Evolutionary conservation across 805 yeast genomes (phyloP), one percentile per base, ranked within the genome.

Genomic region (Candida incommunis): DNA sequence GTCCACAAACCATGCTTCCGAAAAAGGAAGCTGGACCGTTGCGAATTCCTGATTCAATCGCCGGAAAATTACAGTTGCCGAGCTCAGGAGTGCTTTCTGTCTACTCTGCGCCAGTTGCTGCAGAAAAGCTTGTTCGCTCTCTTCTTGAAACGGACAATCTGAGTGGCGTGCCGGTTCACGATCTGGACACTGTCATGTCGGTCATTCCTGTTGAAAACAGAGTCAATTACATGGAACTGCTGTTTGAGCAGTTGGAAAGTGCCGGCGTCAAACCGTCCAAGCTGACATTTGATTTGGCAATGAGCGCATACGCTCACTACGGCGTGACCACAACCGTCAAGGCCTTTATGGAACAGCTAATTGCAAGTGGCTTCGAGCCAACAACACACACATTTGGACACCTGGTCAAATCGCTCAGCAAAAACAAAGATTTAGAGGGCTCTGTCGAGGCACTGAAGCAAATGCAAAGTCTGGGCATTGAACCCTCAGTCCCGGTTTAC

Each of bases 401-500:
- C 42, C 43, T 63, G 13, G 53, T 63, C 16, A 60, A 59, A 46
- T 52, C 63, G 2, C 45, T 54, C 20, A 54, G 55, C 49, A 60
- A 57, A 40, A 37, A 49, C 16, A 48, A 51, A 4, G 52, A 63
- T 16, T 34, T 52, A 22, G 53, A 54, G 15, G 48, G 47, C n/a
- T 49, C 59, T 22, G 47, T 54, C 1, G 41, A 40, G 13, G 45
- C 53, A 2, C 46, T 54, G 13, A 53, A 52, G 21, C 50, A 50
- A 2, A 50, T 59, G 61, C 45, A 47, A 40, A 49, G 48, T 24
- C 16, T 31, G 9, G 51, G 50, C n/a, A 40, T 61, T 26, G 46
- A 50, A 25, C 57, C 61, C 2, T 51, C 50, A 4, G 41, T 51
- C 22, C 55, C 51, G 3, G 63, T 78, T 1, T 78, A 76, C 51